A percentile compares a stretch with the other conserved stretches of the same genome.
phyloP scores from a whole-genome alignment of 768 basidiomycete genomes.

The Pleurotus tuoliensis region DNA sequence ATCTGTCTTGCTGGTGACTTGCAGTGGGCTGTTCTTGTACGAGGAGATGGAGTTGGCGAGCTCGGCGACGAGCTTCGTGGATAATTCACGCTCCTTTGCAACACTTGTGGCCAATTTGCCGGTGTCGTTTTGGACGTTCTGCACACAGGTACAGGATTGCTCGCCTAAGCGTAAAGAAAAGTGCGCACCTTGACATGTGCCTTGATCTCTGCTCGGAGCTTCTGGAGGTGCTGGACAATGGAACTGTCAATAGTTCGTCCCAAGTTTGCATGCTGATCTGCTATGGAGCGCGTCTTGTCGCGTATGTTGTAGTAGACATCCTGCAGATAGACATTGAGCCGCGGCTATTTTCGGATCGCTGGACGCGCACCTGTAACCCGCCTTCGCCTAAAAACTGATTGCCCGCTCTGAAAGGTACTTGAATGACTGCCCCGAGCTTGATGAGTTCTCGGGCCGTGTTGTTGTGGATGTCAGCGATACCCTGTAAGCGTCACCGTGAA shows the following conservation, averaged over 20 bases:
- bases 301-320: constrained; percentile 92
- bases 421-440: constrained; percentile 92
- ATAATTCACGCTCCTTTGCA: constrained; percentile 89
- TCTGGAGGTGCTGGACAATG: constrained; percentile 96
- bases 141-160: neutral
- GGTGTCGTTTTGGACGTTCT: constrained; percentile 95
- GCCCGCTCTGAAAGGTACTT: constrained; percentile 92
- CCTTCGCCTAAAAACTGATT: constrained; percentile 99
- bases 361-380: constrained; percentile 68
- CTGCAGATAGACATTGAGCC: constrained; percentile 29
- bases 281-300: constrained; percentile 89
- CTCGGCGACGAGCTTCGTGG: constrained; percentile 81
- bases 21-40: constrained; percentile 94
- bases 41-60: constrained; percentile 83
- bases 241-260: constrained; percentile 95
- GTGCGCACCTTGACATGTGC: constrained; percentile 85
- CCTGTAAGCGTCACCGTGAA: constrained; percentile 20
- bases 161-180: too few relatives aligned
- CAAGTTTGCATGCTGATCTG: constrained; percentile 95
- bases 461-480: constrained; percentile 83
- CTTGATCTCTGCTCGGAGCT: constrained; percentile 92
- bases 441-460: constrained; percentile 91
- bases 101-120: constrained; percentile 88
- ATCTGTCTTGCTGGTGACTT: constrained; percentile 73
- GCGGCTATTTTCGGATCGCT: neutral